Conservation (phyloP, 768 basidiomycete genomes). For the Macrocybe gigantea region DNA sequence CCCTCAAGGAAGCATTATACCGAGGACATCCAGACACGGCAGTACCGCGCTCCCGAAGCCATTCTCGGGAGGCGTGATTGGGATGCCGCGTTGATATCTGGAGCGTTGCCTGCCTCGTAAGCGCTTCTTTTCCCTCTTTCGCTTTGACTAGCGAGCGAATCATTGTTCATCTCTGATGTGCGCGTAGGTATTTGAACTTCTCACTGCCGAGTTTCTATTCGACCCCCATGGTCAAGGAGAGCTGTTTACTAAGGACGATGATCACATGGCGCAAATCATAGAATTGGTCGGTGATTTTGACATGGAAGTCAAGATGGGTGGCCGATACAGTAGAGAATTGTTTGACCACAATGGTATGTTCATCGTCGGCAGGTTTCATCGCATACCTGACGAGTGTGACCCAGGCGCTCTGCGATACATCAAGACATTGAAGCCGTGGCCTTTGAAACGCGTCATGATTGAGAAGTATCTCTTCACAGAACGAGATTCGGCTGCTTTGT, state of each 20-base stretch:
- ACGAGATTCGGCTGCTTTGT: slow-evolving; percentile 51
- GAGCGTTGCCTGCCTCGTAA: slow-evolving; percentile 83
- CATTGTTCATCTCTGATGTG: slow-evolving; percentile 3
- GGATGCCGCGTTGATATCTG: slow-evolving; percentile 87
- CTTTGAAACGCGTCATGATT: slow-evolving; percentile 75
- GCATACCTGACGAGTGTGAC: neutral
- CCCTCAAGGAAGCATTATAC: slow-evolving; percentile 88
- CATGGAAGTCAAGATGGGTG: slow-evolving; percentile 71
- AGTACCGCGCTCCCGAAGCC: slow-evolving; percentile 93
- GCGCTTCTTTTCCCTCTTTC: slow-evolving; percentile 15
- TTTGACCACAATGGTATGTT: slow-evolving; percentile 67
- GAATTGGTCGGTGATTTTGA: slow-evolving; percentile 83
- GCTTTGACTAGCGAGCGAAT: neutral
- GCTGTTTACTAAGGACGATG: slow-evolving; percentile 87
- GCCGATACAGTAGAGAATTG: slow-evolving; percentile 78
- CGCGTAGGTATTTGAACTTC: slow-evolving; percentile 71
- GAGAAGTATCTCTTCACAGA: slow-evolving; percentile 82
- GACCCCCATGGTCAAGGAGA: slow-evolving; percentile 81
- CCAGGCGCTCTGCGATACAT: slow-evolving; percentile 70
- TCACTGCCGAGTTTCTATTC: slow-evolving; percentile 90
- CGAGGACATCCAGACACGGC: slow-evolving; percentile 94
- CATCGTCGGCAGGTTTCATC: neutral
- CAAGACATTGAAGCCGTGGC: slow-evolving; percentile 71
- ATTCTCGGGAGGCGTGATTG: slow-evolving; percentile 85
- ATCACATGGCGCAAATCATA: slow-evolving; percentile 93